Base-by-base conservation (phyloP, 441 rosid genomes). In the Populus hybrid region DNA sequence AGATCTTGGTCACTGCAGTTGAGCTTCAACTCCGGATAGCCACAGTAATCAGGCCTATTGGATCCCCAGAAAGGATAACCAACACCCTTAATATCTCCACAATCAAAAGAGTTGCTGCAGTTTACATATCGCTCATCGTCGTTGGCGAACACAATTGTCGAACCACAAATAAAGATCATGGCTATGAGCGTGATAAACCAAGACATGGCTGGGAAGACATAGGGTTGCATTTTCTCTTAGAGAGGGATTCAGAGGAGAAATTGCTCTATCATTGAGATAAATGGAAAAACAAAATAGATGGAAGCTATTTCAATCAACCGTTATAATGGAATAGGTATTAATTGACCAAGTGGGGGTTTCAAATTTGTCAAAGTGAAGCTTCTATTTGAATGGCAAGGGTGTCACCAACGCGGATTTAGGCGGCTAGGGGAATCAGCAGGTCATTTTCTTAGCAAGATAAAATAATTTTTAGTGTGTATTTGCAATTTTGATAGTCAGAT, bases 21-120 rank as follows among this genome's bases (percentile, higher is more conserved):
- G 30, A 28, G 30, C 30, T 28, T 28, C 30, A 28, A 28, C 30
- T 28, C 4, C 30, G 30, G 83, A 14, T 72, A 50, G 32, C 79
- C 83, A 21, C 79, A 80, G 40, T 76, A 80, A 2, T 59, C 30
- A 16, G 79, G 74, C 67, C 38, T 50, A 14, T 36, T 3, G 4
- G 70, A 67, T 53, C 79, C 74, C 73, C 38, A 76, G 66, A 80
- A 80, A 57, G 83, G 83, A 57, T 68, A 80, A 8, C 71, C 57
- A 32, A 76, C 63, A 28, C 9, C n/a, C 10, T 63, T 67, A 9
- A 76, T 28, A 65, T 72, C 67, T 68, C 83, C 79, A 7, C 83
- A 80, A 2, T 36, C 10, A 19, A 80, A 80, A 8, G 36, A 10
- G 21, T n/a, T 26, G 38, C 59, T 72, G 79, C 79, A 80, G 83